These are phyloP conservation scores for Camellia oleifera DNA, from an alignment of 179 eudicot genomes.

Conservation along the genomic window DNA sequence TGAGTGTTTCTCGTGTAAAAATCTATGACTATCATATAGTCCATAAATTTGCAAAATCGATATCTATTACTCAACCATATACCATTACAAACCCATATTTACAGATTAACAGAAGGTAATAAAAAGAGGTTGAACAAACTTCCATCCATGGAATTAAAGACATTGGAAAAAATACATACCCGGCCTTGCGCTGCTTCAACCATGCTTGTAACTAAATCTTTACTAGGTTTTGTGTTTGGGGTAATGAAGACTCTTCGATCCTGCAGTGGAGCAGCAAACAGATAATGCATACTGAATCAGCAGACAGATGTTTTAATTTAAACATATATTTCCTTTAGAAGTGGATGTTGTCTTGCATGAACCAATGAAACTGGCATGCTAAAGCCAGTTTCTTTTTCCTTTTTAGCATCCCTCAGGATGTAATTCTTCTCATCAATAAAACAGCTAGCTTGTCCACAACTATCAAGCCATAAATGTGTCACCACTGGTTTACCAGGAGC, in stretches of 20 bases:
- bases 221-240: constrained; percentile 58
- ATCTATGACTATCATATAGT: not conserved
- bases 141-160: not conserved
- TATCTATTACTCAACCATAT: not conserved
- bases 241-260: constrained; percentile 60
- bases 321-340: constrained; percentile 49
- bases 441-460: constrained; percentile 70
- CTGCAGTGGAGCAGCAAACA: constrained; percentile 35
- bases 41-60: not conserved
- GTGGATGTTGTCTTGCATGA: constrained; percentile 63
- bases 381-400: constrained; percentile 77
- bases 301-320: not conserved
- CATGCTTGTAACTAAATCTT: constrained; percentile 51
- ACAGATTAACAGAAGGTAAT: not conserved
- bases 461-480: constrained; percentile 77
- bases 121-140: not conserved
- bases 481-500: constrained; percentile 75
- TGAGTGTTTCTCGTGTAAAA: not conserved
- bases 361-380: constrained; percentile 63
- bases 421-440: constrained; percentile 67
- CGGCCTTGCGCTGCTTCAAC: constrained; percentile 74
- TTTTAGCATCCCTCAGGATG: constrained; percentile 73
- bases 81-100: not conserved
- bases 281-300: not conserved
- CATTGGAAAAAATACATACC: constrained; percentile 35